phyloP scores from a whole-genome alignment of 1,139 yeast genomes.

The Pichia sp. region DNA sequence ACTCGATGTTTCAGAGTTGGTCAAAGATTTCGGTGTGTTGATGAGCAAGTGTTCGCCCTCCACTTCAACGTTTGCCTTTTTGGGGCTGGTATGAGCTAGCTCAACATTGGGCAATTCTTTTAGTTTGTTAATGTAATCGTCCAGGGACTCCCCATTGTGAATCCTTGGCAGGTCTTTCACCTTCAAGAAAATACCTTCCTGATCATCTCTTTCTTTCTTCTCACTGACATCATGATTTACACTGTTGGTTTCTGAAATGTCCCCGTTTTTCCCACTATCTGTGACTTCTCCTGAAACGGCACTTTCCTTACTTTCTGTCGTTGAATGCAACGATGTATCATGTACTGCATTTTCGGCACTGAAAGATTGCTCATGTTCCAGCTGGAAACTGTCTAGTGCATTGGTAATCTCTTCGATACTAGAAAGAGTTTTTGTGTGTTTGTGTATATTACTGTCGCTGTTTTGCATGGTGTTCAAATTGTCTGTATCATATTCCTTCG shows the following conservation, averaged over 20 bases:
- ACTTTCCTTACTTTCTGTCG: no score
- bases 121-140: constrained; percentile 9
- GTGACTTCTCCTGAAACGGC: constrained; percentile 2
- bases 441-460: constrained; percentile 6
- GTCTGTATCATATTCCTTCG: background rate
- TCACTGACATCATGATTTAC: no score
- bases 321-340: no score
- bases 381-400: constrained; percentile 12
- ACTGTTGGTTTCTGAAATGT: no score
- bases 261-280: no score
- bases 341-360: no score
- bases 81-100: no score
- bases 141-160: constrained; percentile 8
- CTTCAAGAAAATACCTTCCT: constrained; percentile 5
- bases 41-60: background rate
- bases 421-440: constrained; percentile 15
- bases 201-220: no score
- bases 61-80: no score
- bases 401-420: constrained; percentile 17
- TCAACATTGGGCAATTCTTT: constrained; percentile 1
- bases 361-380: constrained; percentile 10
- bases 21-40: background rate
- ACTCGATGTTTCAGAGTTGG: constrained; percentile 10
- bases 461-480: background rate
- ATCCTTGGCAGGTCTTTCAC: constrained; percentile 12